Conservation (phyloP, 2,329 filamentous ascomycete genomes). For the Meredithiella fracta region DNA sequence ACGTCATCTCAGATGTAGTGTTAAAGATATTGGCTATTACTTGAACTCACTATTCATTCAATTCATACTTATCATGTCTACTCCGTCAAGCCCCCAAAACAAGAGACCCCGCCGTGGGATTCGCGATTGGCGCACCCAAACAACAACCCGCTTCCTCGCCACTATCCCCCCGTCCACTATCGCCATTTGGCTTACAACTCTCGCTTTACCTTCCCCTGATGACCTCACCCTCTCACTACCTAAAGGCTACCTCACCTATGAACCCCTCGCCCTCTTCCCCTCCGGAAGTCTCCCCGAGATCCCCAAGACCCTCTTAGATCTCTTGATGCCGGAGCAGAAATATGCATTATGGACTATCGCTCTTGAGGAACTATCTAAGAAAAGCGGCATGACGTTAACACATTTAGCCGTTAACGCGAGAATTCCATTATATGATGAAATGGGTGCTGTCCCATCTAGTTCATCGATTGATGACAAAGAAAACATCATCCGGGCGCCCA, state of each 20-base stretch:
- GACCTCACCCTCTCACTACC: constrained; percentile 5
- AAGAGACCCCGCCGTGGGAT: constrained; percentile 9
- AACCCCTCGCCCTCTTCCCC: constrained; percentile 44
- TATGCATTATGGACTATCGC: constrained; percentile 32
- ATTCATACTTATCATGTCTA: not conserved
- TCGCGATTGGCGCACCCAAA: constrained; percentile 9
- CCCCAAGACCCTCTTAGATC: constrained; percentile 26
- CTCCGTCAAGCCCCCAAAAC: not conserved
- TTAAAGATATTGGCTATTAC: no score
- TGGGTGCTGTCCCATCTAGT: constrained; percentile 11
- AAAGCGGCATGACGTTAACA: constrained; percentile 29
- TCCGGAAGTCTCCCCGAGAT: constrained; percentile 36
- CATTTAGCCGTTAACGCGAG: constrained; percentile 46
- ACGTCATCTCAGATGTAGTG: no score
- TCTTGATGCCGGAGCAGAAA: constrained; percentile 17
- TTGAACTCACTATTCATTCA: no score
- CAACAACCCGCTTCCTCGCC: constrained; percentile 3
- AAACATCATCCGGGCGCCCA: constrained; percentile 61
- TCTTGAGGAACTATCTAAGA: constrained; percentile 29
- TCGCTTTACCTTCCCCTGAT: not conserved
- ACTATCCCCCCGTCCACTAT: constrained; percentile 2
- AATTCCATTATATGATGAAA: constrained; percentile 29
- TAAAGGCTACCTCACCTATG: constrained; percentile 39
- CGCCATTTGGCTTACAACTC: not conserved
- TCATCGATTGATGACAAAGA: constrained; percentile 22